Base-by-base conservation (phyloP, 352 stramenopile species). In the Pythium aquatile region DNA sequence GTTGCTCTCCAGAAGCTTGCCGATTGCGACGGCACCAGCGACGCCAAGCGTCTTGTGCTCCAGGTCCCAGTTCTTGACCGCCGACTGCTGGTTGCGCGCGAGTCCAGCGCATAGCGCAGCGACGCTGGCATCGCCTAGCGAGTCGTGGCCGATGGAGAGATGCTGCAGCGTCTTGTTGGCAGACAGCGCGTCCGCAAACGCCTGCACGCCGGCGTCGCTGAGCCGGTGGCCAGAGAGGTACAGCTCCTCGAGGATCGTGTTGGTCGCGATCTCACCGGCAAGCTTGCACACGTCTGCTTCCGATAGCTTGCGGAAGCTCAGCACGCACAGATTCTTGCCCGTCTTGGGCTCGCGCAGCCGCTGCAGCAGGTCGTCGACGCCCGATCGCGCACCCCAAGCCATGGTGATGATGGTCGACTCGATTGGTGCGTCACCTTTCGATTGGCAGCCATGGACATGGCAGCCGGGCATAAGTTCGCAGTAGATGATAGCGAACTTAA, bases 181-280 rank as follows among this genome's bases (percentile, higher is more conserved):
- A n/a, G 83, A 80, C 28, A 94, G 67, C 32, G 78, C 82, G 42
- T 90, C 75, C 2, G 77, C 83, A 69, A 93, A 93, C 1, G 82
- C 80, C 28, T 71, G 59, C 5, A 90, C 42, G 3, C 72, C 77
- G 5, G 65, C 57, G 0, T 53, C 52, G 17, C 77, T 76, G 32
- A 94, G 66, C n/a, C 70, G n/a, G 61, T 93, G 85, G 29, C 85
- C 82, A 0, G 85, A 93, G 56, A 93, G 55, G 57, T 91, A 94
- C 30, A 94, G 75, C 61, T 92, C 85, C 58, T 91, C 70, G 32
- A 94, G 73, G 57, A 76, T 66, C 44, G 76, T 74, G 73, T 90
- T 89, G 57, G 30, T 65, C 20, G 72, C 65, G 63, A 94, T 89
- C 3, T 70, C 76, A 5, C 63, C 58, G 3, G 82, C 83, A 39